These are phyloP conservation scores for Lasiodiplodia sp. DNA, from an alignment of 2,329 filamentous ascomycete genomes.

Conservation along the genomic window DNA sequence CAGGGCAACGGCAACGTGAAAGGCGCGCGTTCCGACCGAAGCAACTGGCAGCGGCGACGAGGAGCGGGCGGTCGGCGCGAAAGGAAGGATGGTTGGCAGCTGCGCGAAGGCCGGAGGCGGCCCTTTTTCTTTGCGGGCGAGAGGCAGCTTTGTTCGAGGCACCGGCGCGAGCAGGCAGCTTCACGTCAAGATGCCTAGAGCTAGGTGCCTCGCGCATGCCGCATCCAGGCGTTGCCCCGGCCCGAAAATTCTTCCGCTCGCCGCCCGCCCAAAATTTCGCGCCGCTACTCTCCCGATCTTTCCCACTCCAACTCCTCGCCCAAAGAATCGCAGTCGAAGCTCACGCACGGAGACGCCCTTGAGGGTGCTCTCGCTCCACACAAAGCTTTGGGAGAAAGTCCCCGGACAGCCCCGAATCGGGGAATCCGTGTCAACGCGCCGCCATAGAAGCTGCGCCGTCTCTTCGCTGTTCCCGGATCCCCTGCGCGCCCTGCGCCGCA, in stretches of 20 bases:
- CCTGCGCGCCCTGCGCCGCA: constrained; percentile 59
- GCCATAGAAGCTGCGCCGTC: constrained; percentile 98
- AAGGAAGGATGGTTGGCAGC: neutral
- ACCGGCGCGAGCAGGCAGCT: constrained; percentile 20
- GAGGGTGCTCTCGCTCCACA: constrained; percentile 48
- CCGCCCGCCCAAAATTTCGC: constrained; percentile 15
- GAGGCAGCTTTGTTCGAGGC: constrained; percentile 24
- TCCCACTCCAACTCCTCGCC: constrained; percentile 79
- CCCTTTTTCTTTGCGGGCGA: constrained; percentile 16
- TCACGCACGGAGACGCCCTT: constrained; percentile 75
- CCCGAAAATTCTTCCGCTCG: constrained; percentile 17
- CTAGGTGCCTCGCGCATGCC: constrained; percentile 21
- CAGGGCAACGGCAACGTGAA: constrained; percentile 30
- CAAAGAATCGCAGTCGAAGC: constrained; percentile 99
- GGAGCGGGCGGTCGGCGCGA: neutral
- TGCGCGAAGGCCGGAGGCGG: constrained; percentile 6
- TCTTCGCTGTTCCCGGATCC: constrained; percentile 63
- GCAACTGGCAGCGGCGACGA: neutral
- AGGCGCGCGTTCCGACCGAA: constrained; percentile 6
- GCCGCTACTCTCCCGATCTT: constrained; percentile 29
- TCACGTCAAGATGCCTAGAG: constrained; percentile 25
- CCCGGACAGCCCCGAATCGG: constrained; percentile 80
- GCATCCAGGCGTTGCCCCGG: constrained; percentile 15
- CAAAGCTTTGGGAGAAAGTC: constrained; percentile 99
- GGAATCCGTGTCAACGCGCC: constrained; percentile 92